Base-by-base conservation (phyloP, 225 moss, liverwort and hornwort genomes). In the Takakia lepidozioides region DNA sequence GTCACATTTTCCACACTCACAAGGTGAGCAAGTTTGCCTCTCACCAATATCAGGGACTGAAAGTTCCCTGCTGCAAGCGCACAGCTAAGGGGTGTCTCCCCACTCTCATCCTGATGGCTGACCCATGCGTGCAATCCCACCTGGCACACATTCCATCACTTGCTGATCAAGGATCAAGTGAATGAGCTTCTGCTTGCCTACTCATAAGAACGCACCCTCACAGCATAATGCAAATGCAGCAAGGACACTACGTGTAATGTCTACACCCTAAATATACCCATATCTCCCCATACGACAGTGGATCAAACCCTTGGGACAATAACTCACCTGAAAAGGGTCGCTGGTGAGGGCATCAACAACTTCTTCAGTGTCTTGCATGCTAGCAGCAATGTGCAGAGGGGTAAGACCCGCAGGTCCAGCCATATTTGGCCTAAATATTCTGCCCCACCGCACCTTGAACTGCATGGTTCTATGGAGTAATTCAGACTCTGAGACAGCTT, bases 371-470 rank as follows among this genome's bases (percentile, higher is more conserved):
- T 63, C 79, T 47, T 77, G 65, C 84, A 92, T 70, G 58, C 67
- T 82, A 32, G 84, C 92, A 48, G 92, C 87, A 47, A 87, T 67
- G 62, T 92, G 92, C 46, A 92, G 58, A 25, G 92, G 92, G 27
- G 92, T 87, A 29, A 64, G 50, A 63, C 82, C 87, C 49, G 62
- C 79, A 17, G 71, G 76, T 51, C 82, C 82, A 35, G 43, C 34
- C 77, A 87, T 75, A 55, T 85, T 82, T 6, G 92, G 82, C 15
- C 79, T 72, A 63, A 92, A 87, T 30, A 87, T 66, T 19, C 55
- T 45, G 22, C 64, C 19, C 64, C 66, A 67, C 26, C 48, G 69
- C 40, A 66, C 39, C 52, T 66, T 66, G 48, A 71, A 62, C 37
- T 68, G 75, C 64, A 68, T 46, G 8, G 68, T 25, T 14, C 59